Conservation (phyloP, 805 yeast species). For the Candida endomychidarum region DNA sequence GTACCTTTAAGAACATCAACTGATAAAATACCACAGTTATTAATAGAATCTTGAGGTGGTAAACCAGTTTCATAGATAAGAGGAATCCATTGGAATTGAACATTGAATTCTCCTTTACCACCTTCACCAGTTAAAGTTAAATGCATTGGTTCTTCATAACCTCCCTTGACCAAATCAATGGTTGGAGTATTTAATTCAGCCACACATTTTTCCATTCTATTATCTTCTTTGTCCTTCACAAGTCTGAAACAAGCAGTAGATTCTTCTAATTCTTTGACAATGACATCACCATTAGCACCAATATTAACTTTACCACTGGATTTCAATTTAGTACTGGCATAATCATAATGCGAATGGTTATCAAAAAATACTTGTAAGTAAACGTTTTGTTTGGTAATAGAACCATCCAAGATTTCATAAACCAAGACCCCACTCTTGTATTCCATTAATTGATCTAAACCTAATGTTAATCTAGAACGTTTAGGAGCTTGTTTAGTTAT, state of each 20-base stretch:
- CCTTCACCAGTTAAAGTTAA: slow-evolving; percentile 56
- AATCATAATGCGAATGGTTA: slow-evolving; percentile 65
- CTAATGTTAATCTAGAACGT: slow-evolving; percentile 36
- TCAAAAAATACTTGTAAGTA: slow-evolving; percentile 79
- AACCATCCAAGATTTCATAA: slow-evolving; percentile 61
- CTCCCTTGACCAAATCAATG: slow-evolving; percentile 57
- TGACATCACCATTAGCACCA: slow-evolving; percentile 63
- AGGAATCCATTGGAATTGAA: slow-evolving; percentile 81
- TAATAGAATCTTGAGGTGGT: slow-evolving; percentile 72
- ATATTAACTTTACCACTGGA: slow-evolving; percentile 37
- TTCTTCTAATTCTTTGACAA: slow-evolving; percentile 74
- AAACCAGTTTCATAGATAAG: slow-evolving; percentile 51
- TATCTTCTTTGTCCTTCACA: slow-evolving; percentile 52
- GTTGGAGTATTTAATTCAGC: slow-evolving; percentile 70
- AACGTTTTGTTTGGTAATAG: slow-evolving; percentile 52
- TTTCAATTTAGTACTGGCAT: slow-evolving; percentile 53
- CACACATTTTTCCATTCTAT: slow-evolving; percentile 55
- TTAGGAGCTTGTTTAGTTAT: slow-evolving; percentile 18
- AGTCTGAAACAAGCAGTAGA: slow-evolving; percentile 66
- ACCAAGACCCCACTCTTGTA: slow-evolving; percentile 77
- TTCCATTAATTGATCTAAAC: slow-evolving; percentile 56
- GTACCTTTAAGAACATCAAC: slow-evolving; percentile 64
- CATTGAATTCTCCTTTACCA: slow-evolving; percentile 47
- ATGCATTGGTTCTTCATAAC: slow-evolving; percentile 61
- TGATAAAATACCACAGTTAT: slow-evolving; percentile 69